Conservation (phyloP, 768 basidiomycete species). For the Tubosaeta brunneosetosa region DNA sequence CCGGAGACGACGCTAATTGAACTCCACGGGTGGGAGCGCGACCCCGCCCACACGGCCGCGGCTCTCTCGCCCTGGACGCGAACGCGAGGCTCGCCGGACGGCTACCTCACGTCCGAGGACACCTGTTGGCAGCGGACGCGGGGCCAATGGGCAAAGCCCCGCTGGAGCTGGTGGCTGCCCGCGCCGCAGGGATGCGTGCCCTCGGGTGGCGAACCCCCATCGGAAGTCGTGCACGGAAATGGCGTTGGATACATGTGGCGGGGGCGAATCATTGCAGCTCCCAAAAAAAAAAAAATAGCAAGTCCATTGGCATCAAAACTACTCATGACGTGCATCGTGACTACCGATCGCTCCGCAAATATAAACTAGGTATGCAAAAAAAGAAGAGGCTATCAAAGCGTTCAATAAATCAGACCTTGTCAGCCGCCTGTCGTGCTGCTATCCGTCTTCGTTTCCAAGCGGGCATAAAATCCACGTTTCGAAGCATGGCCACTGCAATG, state of each 20-base stretch:
- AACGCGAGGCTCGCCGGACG: not conserved
- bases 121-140: too few species aligned
- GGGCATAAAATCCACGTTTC: conserved; percentile 30
- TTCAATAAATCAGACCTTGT: conserved; percentile 18
- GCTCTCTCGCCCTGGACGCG: not conserved
- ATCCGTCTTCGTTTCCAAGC: conserved; percentile 31
- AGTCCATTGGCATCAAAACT: too few species aligned
- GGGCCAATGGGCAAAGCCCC: too few species aligned
- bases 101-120: not conserved
- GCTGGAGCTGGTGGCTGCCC: not conserved
- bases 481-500: conserved; percentile 27
- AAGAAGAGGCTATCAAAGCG: conserved; percentile 14
- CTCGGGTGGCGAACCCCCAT: too few species aligned
- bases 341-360: conserved; percentile 16
- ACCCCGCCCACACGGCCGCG: not conserved
- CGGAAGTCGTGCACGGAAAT: not conserved
- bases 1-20: too few species aligned
- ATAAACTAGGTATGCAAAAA: conserved; percentile 18
- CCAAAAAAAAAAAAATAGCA: not conserved
- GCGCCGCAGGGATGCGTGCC: not conserved
- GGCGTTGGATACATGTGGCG: conserved; percentile 15
- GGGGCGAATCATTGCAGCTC: not conserved
- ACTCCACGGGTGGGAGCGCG: too few species aligned
- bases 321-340: too few species aligned
- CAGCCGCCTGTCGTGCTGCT: conserved; percentile 19